Evolutionary conservation across 1,139 yeast species (phyloP).

Genomic region (Candida gigantensis): DNA sequence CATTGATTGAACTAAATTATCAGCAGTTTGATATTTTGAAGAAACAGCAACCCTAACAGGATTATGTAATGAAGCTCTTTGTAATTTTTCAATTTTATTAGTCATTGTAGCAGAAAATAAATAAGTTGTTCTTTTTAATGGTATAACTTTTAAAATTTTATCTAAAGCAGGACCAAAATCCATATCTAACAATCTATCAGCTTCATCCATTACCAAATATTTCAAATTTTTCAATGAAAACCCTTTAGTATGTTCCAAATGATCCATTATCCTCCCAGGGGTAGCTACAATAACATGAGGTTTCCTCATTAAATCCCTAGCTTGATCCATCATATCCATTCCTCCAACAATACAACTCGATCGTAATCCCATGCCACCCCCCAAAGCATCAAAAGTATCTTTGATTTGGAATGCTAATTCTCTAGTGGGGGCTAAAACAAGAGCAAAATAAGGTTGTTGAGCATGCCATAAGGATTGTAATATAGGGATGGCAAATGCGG

Average conservation of each 20-base stretch:
- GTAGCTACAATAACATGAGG: slow-evolving; percentile 96
- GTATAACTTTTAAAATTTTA: slow-evolving; percentile 80
- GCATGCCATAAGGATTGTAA: slow-evolving; percentile 88
- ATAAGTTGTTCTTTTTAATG: slow-evolving; percentile 82
- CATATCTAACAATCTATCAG: slow-evolving; percentile 92
- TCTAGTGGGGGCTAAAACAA: slow-evolving; percentile 94
- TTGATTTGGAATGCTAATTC: slow-evolving; percentile 95
- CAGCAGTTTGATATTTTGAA: slow-evolving; percentile 88
- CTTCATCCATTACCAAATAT: slow-evolving; percentile 93
- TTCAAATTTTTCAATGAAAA: slow-evolving; percentile 78
- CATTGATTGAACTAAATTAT: slow-evolving; percentile 82
- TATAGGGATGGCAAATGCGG: slow-evolving; percentile 87
- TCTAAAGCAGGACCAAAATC: slow-evolving; percentile 96
- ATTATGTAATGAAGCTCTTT: slow-evolving; percentile 83
- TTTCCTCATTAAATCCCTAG: slow-evolving; percentile 86
- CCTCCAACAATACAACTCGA: slow-evolving; percentile 93
- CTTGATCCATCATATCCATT: slow-evolving; percentile 98
- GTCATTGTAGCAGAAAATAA: slow-evolving; percentile 97
- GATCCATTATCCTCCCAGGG: slow-evolving; percentile 79
- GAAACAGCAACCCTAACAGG: slow-evolving; percentile 94
- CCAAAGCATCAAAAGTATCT: slow-evolving; percentile 93
- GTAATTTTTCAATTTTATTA: slow-evolving; percentile 88
- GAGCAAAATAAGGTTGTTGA: slow-evolving; percentile 84
- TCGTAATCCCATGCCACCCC: slow-evolving; percentile 85
- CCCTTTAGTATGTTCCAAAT: slow-evolving; percentile 92